Evolutionary conservation across 306 rosid genomes (phyloP), one percentile per base, ranked within the genome.

Genomic region (Betula pendula): DNA sequence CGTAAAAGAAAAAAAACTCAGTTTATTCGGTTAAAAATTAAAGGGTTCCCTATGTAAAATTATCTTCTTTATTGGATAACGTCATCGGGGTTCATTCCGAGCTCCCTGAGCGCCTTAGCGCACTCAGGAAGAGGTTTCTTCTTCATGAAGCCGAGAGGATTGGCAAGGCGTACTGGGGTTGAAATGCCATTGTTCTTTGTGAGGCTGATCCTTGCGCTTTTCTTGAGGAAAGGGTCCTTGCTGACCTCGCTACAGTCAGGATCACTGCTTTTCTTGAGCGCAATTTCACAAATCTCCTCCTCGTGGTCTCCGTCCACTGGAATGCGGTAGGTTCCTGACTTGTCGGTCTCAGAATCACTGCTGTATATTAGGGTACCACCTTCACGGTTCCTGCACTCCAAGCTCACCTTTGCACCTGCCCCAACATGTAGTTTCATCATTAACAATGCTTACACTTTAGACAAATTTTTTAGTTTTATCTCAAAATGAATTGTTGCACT

Each of bases 61-160:
- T 33, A 38, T 51, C 19, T 15, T 31, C 22, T n/a, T 52, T 17
- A 31, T n/a, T 4, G 45, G 2, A 63, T 4, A 4, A 19, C 19
- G 33, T 77, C 81, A 0, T 24, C 42, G 27, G 73, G 5, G n/a
- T 79, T 31, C 77, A 88, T 58, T 2, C 90, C 97, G 66, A 94
- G 94, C 73, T 90, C 95, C n/a, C 78, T 45, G 59, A 92, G 84
- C 2, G 89, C 81, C 0, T 76, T 50, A 3, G 8, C 0, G 77
- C 98, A 94, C 8, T 70, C 55, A 3, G 90, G 49, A 62, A 79
- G 85, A 24, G 81, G 60, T 0, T 80, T 72, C 52, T 74, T 84
- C 85, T 24, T 85, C 50, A 90, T 84, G 86, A 94, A 94, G 0
- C 97, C 97, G 3, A 94, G 97, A 44, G 97, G 93, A 76, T 87